Evolutionary conservation across 441 rosid genomes (phyloP), one percentile per base, ranked within the genome.

Genomic region (Gossypium davidsonii): DNA sequence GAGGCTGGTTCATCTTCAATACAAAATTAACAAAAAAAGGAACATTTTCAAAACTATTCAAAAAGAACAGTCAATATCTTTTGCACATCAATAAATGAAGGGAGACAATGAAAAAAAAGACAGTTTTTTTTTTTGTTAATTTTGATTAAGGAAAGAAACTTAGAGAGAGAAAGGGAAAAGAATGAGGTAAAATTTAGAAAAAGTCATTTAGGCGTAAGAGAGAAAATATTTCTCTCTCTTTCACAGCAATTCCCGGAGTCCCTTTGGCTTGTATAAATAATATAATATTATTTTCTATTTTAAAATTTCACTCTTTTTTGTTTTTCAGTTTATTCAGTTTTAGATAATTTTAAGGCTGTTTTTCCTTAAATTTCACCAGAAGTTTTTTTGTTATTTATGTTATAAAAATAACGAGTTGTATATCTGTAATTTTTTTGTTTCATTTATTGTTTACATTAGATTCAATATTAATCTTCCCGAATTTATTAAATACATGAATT

Each of bases 1-100:
- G 84, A 77, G 74, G 79, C 76, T 25, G 77, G 77, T 70, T 76
- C 74, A 70, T 70, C 73, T 52, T 73, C 49, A 61, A 37, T 59
- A 65, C 4, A 78, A 10, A 70, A 73, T 52, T 59, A 73, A 48
- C 63, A 73, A 58, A 49, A 26, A 34, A 69, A 28, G 2, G 8
- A 26, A 58, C 83, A 80, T 83, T 71, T 74, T 70, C 76, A 51
- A 72, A 77, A 59, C 37, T 6, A 72, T 10, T 20, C 23, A 53
- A 51, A 4, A 52, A n/a, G 66, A 64, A 66, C 51, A 71, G 57
- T 62, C 26, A 61, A 59, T 70, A 55, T 57, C 73, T 75, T 72
- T 77, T 80, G 81, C 81, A 83, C 91, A 89, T 85, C 90, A 84
- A 76, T 82, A 66, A 69, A 56, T 62, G 51, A 59, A 65, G 60